Evolutionary conservation across 2,329 filamentous ascomycete species (phyloP), one percentile per base, ranked within the genome.

Genomic region (Sporothrix brasiliensis): DNA sequence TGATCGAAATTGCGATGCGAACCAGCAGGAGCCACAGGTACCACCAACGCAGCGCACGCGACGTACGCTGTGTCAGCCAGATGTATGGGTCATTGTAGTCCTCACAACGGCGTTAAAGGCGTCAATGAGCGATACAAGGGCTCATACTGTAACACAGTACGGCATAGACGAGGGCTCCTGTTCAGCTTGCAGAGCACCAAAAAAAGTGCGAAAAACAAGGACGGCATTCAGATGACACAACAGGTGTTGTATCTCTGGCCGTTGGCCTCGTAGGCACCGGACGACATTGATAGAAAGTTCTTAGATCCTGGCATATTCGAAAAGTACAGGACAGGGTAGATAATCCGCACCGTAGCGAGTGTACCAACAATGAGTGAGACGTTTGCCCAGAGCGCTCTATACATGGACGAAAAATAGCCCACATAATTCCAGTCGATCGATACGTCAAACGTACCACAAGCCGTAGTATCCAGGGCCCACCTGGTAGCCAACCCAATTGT

Each of bases 351-450:
- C 73, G 66, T 73, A 73, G 27, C 75, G 74, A 76, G 71, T 0
- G 79, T 10, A 58, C 79, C 79, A 0, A 80, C 81, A 30, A 81
- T 76, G 21, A 78, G 73, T 0, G 75, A 77, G 74, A 81, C 83
- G 24, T 78, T 75, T 4, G 80, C 71, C 2, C 78, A 81, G n/a
- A 80, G 75, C 0, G 82, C 75, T 47, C 41, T 75, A 58, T 30
- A 79, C 4, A 76, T 70, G 0, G 81, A 81, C 65, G 78, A 76
- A 73, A 77, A 81, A 5, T 82, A 71, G 19, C 60, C 50, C 66
- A 82, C 78, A 70, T 83, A 83, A 71, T 82, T 79, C 80, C 81
- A 83, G 72, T 84, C 82, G 39, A 83, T 79, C 7, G 77, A 81
- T 30, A 81, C 53, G 11, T 74, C 78, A 16, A 83, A 75, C 6